Percentiles rank a stretch among this genome's conserved stretches.
Conservation (phyloP, 2,329 filamentous ascomycete genomes). For the Curvularia spicifera region DNA sequence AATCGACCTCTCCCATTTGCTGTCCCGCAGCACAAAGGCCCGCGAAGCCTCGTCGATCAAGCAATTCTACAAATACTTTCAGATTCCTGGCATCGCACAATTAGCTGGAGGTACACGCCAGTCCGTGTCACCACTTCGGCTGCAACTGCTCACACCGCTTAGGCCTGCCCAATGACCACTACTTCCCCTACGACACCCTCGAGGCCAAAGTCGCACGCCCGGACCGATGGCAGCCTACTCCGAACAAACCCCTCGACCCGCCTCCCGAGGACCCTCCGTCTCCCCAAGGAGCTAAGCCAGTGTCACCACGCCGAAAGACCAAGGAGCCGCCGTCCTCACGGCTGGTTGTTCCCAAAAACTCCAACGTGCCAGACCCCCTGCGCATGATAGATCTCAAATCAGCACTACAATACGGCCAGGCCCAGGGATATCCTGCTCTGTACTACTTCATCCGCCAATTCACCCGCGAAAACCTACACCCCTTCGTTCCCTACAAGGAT, state of each 20-base stretch:
- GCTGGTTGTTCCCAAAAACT: constrained; percentile 75
- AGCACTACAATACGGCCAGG: constrained; percentile 86
- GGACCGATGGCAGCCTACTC: constrained; percentile 74
- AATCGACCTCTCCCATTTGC: constrained; percentile 79
- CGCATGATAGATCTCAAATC: constrained; percentile 80
- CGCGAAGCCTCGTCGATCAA: constrained; percentile 74
- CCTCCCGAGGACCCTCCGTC: constrained; percentile 36
- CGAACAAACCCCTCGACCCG: constrained; percentile 64
- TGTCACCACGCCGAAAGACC: constrained; percentile 28
- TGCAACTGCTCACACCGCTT: constrained; percentile 23
- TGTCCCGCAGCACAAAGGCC: constrained; percentile 71
- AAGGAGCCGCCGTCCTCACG: constrained; percentile 52
- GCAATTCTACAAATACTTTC: constrained; percentile 84
- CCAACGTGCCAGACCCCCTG: constrained; percentile 62
- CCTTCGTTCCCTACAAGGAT: constrained; percentile 76
- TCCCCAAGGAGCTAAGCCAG: constrained; percentile 34
- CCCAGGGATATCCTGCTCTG: constrained; percentile 80
- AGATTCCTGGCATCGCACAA: constrained; percentile 66
- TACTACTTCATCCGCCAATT: constrained; percentile 81
- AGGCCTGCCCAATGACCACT: constrained; percentile 80
- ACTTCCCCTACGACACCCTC: constrained; percentile 91
- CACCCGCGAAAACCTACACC: constrained; percentile 76
- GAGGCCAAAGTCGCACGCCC: constrained; percentile 80
- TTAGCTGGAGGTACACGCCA: constrained; percentile 61
- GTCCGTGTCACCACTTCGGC: neutral